phyloP scores from a whole-genome alignment of 208 protist species.

The Wallacemonas rigidus region DNA sequence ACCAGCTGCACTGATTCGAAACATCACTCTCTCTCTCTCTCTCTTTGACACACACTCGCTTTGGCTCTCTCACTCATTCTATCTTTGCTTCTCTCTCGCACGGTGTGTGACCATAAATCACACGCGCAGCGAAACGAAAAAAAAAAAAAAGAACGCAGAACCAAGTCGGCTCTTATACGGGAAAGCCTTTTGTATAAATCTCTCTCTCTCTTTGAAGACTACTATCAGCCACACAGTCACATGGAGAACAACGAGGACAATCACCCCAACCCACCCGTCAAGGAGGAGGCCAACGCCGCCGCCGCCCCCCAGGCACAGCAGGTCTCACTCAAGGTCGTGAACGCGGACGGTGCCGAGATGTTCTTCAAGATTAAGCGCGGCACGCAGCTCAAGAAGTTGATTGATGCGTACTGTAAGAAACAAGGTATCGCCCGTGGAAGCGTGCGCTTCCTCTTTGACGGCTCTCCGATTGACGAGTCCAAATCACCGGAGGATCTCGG shows the following conservation, averaged over 20 bases:
- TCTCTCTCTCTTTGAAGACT: not conserved
- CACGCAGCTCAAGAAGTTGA: constrained; percentile 95
- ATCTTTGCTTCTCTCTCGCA: too few relatives aligned
- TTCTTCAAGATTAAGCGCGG: constrained; percentile 97
- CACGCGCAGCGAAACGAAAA: too few relatives aligned
- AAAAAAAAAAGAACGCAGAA: too few relatives aligned
- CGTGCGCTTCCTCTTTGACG: constrained; percentile 97
- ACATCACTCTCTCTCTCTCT: too few relatives aligned
- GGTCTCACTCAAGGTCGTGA: constrained; percentile 91
- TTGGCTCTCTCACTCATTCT: too few relatives aligned
- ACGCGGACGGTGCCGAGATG: constrained; percentile 94
- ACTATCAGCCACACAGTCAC: not conserved
- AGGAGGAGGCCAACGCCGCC: constrained; percentile 52
- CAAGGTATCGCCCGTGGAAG: constrained; percentile 87
- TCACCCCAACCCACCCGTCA: constrained; percentile 33
- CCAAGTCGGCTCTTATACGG: too few relatives aligned
- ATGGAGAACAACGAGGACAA: constrained; percentile 36
- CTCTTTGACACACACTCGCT: too few relatives aligned
- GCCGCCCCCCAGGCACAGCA: constrained; percentile 41
- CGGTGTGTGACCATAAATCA: too few relatives aligned
- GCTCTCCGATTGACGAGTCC: constrained; percentile 86
- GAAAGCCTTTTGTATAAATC: too few relatives aligned
- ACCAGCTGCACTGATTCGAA: too few relatives aligned
- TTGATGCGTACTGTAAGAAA: constrained; percentile 97
- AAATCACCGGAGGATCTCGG: constrained; percentile 94